Conservation (phyloP, 169 alveolate species). For the Babesia divergens region DNA sequence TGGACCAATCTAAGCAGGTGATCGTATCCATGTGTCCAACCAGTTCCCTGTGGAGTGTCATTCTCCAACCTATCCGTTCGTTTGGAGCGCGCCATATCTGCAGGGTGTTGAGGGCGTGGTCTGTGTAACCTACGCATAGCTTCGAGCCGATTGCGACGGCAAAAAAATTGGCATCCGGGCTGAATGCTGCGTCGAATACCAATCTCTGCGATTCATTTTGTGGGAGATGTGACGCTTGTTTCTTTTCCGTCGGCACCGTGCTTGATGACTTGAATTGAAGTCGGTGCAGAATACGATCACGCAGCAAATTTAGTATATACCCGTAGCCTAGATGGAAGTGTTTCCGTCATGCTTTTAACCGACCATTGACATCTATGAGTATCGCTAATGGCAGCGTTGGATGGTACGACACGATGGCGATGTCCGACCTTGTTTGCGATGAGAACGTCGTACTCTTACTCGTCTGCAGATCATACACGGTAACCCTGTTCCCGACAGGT, state of each 20-base stretch:
- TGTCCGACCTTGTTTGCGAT: conserved; percentile 75
- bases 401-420: conserved; percentile 68
- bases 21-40: conserved; percentile 76
- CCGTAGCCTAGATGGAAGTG: conserved; percentile 63
- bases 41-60: conserved; percentile 71
- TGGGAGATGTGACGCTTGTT: conserved; percentile 13
- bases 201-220: conserved; percentile 63
- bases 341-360: background rate
- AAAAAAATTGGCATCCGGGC: conserved; percentile 67
- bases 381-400: conserved; percentile 75
- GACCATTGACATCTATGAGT: conserved; percentile 73
- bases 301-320: conserved; percentile 69
- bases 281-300: conserved; percentile 70
- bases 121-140: conserved; percentile 39
- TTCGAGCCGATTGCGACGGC: conserved; percentile 66
- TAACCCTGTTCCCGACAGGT: conserved; percentile 81
- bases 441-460: conserved; percentile 72
- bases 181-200: conserved; percentile 63
- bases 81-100: conserved; percentile 72
- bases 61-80: conserved; percentile 62
- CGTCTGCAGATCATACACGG: conserved; percentile 73
- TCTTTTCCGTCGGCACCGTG: conserved; percentile 49
- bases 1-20: conserved; percentile 75
- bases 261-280: conserved; percentile 69
- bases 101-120: background rate